Percentiles rank a stretch among this genome's conserved stretches.
Evolutionary conservation across 2,329 filamentous ascomycete genomes (phyloP).

Genomic region (Paramyrothecium roridum): DNA sequence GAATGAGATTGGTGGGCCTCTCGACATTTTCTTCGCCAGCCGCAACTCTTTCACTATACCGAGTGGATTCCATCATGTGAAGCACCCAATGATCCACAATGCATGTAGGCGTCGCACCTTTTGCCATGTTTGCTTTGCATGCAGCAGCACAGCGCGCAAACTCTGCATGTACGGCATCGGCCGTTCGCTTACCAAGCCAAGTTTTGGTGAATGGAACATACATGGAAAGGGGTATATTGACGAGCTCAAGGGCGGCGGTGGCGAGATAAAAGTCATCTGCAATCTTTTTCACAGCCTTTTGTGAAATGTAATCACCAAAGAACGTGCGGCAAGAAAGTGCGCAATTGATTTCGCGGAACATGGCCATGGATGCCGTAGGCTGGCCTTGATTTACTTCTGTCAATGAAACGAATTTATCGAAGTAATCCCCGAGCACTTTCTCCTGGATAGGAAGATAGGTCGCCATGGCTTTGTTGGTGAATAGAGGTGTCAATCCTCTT

Average conservation of each 20-base stretch:
- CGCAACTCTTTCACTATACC: constrained; percentile 61
- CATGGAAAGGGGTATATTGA: constrained; percentile 69
- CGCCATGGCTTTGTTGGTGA: constrained; percentile 68
- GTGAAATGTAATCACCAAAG: constrained; percentile 74
- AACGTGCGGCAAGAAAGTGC: constrained; percentile 77
- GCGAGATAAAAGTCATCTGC: constrained; percentile 77
- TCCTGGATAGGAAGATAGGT: constrained; percentile 73
- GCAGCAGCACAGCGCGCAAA: constrained; percentile 71
- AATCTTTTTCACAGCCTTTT: constrained; percentile 69
- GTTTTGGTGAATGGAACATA: constrained; percentile 74
- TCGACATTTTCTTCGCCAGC: constrained; percentile 44
- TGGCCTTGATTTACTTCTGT: constrained; percentile 50
- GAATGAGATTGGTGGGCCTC: constrained; percentile 44
- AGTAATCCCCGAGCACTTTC: constrained; percentile 69
- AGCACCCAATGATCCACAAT: constrained; percentile 78
- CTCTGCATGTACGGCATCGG: constrained; percentile 67
- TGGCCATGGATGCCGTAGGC: constrained; percentile 65
- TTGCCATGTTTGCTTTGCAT: constrained; percentile 68
- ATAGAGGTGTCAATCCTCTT: constrained; percentile 70
- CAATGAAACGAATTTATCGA: constrained; percentile 61
- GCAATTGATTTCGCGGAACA: constrained; percentile 76
- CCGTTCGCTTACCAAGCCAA: constrained; percentile 73
- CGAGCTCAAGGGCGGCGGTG: constrained; percentile 74
- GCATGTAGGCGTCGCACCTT: constrained; percentile 65
- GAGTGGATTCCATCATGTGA: constrained; percentile 68